Evolutionary conservation across 2,329 filamentous ascomycete genomes (phyloP), one percentile per base, ranked within the genome.

Genomic region (Anisogramma anomala): DNA sequence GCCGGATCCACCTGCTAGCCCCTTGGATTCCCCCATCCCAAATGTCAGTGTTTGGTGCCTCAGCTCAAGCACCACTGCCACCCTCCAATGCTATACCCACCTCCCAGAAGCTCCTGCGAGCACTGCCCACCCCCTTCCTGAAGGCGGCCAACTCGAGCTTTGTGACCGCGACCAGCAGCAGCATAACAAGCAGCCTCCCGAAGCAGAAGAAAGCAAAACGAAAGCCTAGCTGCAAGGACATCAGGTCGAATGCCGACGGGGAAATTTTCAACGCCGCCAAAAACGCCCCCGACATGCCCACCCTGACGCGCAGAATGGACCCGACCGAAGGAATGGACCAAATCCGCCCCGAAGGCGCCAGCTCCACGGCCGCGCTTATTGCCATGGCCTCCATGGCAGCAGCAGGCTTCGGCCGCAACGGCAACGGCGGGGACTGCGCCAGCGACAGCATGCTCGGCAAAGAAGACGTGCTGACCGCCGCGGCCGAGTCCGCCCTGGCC

Each of bases 1-100:
- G 91, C 15, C 82, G 86, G 39, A 91, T 98, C 41, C 91, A 98
- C 60, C 74, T 98, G 2, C 72, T 98, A 7, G 89, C 91, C 1
- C 91, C 91, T 0, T 95, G 87, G 91, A 96, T 98, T 34, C 91
- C 91, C 1, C 91, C 91, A 0, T 96, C 86, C 4, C 87, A 94
- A 57, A 82, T 94, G 69, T 87, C 79, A 39, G 79, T 82, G 14
- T 80, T 88, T 49, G 79, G 81, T 20, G 72, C 75, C 2, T 79
- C 84, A 8, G 42, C 75, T 13, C 79, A 85, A 53, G 79, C 79
- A 13, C 59, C 59, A 0, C 71, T 82, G 3, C 82, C 84, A 0
- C 88, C 88, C 0, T 81, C 80, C 1, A 88, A 86, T 50, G 84
- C 87, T 4, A 81, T 98, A 33, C 91, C 91, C 3, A 87, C 89